Conservation (phyloP, 2,329 filamentous ascomycete species). For the Verticillium alfalfae region DNA sequence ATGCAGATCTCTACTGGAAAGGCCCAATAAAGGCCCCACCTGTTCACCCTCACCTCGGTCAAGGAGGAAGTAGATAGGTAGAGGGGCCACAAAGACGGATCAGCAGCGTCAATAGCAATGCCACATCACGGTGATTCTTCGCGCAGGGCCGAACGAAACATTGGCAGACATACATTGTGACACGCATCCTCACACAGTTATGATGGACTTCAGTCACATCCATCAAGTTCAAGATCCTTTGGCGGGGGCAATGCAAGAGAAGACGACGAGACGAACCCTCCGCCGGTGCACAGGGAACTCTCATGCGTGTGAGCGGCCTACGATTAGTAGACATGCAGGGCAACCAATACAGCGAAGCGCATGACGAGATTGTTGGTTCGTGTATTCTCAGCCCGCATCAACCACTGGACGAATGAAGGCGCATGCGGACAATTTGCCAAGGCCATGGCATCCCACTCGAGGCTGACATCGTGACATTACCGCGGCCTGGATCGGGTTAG, state of each 20-base stretch:
- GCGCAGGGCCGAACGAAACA: no score
- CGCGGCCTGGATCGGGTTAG: conserved; percentile 1
- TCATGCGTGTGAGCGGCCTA: neutral
- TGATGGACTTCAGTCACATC: no score
- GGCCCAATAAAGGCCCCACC: no score
- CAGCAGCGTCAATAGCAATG: no score
- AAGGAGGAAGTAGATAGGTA: neutral
- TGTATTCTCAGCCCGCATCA: neutral
- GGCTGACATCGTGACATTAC: neutral
- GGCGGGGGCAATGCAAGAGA: no score
- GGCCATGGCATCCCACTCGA: neutral
- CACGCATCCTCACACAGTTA: no score
- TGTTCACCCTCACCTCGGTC: neutral
- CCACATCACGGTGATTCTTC: no score
- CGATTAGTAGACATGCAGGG: neutral
- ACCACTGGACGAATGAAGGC: conserved; percentile 13
- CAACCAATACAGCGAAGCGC: neutral
- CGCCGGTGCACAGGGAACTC: neutral
- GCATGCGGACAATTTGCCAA: neutral
- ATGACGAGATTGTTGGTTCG: neutral
- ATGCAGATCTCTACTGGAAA: neutral
- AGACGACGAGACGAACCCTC: no score
- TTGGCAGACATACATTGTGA: no score
- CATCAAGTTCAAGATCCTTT: no score
- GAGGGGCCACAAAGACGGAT: no score